Evolutionary conservation across 192 early-diverging fungal species (phyloP), one percentile per base, ranked within the genome.

Genomic region (Phlyctochytrium bullatum): DNA sequence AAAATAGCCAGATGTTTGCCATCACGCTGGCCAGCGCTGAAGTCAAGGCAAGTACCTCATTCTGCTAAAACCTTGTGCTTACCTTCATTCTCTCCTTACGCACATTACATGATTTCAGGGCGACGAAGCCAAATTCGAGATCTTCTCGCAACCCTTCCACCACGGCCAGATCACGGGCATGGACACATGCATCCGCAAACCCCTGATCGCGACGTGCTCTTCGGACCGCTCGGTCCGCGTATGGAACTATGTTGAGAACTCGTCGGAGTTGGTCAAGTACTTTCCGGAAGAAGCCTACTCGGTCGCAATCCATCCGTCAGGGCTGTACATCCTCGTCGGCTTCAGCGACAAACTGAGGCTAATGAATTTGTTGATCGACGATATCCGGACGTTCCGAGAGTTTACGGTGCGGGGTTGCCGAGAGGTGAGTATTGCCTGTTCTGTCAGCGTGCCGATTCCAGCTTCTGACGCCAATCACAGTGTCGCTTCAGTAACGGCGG

Each of bases 261-360:
- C 77, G 35, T 77, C 65, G 27, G 86, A 88, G 62, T 70, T 88
- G 20, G 82, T 84, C 34, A 87, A 87, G 61, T 78, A 77, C 54
- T 88, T 88, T 68, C 73, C 82, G 14, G 86, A 88, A 67, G 86
- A 88, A 72, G 73, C 84, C n/a, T 87, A 76, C 62, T 71, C 71
- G 4, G 76, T 86, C 20, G 83, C 86, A 14, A 75, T 88, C 25
- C 86, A 88, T 64, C 86, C 86, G 12, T 80, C 77, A 17, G 86
- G 86, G n/a, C 77, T 88, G n/a, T 86, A 86, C 62, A 80, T 88
- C 50, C 69, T 88, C 4, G 86, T 86, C 31, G 86, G 86, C 2
- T 88, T 88, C 61, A 69, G 70, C 54, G 86, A 88, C 64, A 88
- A 88, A 62, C 62, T 88, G 62, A 36, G 86, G 62, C 59, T 88